These are phyloP conservation scores for Pisolithus microcarpus DNA, from an alignment of 768 basidiomycete species.

Conservation along the genomic window DNA sequence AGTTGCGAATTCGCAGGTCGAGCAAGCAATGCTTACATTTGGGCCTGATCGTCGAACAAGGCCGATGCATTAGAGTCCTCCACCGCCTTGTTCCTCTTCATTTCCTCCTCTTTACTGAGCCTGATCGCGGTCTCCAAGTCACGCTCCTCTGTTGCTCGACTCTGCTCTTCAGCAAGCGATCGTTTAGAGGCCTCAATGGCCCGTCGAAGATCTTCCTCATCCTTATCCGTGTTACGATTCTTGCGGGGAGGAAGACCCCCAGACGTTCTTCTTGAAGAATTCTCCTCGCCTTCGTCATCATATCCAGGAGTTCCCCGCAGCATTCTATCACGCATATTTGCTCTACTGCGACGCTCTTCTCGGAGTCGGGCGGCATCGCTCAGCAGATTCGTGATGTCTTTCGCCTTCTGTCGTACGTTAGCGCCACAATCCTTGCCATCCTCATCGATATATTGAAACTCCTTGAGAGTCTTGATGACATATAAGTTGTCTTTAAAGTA, in stretches of 20 bases:
- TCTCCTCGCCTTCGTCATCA: slow-evolving; percentile 18
- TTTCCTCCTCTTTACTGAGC: slow-evolving; percentile 89
- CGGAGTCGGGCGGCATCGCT: slow-evolving; percentile 80
- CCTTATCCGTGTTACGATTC: slow-evolving; percentile 31
- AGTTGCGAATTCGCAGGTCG: slow-evolving; percentile 3
- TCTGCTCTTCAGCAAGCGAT: slow-evolving; percentile 62
- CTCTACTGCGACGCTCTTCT: slow-evolving; percentile 75
- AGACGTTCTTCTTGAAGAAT: slow-evolving; percentile 3
- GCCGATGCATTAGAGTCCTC: slow-evolving; percentile 67
- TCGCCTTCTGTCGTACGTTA: slow-evolving; percentile 96
- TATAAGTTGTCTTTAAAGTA: slow-evolving; percentile 98
- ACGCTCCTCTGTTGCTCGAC: slow-evolving; percentile 58
- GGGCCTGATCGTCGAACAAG: slow-evolving; percentile 82
- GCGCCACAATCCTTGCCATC: slow-evolving; percentile 95
- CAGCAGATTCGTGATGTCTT: slow-evolving; percentile 93
- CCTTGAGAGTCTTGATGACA: slow-evolving; percentile 96
- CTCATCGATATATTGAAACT: slow-evolving; percentile 96
- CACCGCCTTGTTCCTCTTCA: slow-evolving; percentile 57
- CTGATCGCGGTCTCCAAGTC: slow-evolving; percentile 79
- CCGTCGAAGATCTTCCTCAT: slow-evolving; percentile 76
- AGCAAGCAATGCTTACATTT: slow-evolving; percentile 44
- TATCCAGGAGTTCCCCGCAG: slow-evolving; percentile 46
- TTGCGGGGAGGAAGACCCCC: slow-evolving; percentile 13
- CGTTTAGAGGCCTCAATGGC: slow-evolving; percentile 91
- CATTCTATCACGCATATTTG: slow-evolving; percentile 95